phyloP scores from a whole-genome alignment of 176 grass and related monocot species.

The Urochloa ruziziensis region DNA sequence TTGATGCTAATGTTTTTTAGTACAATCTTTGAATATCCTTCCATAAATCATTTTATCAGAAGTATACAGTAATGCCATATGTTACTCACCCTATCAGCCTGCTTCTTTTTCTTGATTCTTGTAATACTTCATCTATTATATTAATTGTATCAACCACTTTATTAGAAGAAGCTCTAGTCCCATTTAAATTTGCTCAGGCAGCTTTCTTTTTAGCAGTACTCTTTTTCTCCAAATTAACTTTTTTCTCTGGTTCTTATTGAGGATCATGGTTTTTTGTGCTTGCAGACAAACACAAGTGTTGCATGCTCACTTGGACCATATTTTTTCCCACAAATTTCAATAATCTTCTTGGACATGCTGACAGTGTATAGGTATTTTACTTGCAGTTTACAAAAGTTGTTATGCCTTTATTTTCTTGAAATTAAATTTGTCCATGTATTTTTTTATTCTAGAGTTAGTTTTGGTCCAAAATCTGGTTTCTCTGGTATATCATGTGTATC shows the following conservation, averaged over 20 bases:
- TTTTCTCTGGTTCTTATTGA: not conserved
- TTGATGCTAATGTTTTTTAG: not conserved
- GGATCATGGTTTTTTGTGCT: conserved; percentile 14
- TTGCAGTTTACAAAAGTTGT: not conserved
- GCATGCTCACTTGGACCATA: conserved; percentile 82
- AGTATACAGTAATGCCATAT: not conserved
- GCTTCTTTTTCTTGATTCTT: not conserved
- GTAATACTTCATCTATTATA: not conserved
- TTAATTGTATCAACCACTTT: not conserved
- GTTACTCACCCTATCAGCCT: not conserved
- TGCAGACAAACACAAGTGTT: conserved; percentile 96
- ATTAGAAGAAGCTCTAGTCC: not conserved
- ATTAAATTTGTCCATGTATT: not conserved
- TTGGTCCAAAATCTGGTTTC: not conserved
- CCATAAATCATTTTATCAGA: not conserved
- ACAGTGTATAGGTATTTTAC: conserved; percentile 85
- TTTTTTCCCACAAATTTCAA: conserved; percentile 91
- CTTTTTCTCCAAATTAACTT: no score
- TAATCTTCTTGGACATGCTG: conserved; percentile 98
- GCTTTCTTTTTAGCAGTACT: not conserved
- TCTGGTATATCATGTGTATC: not conserved
- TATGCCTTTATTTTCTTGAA: not conserved
- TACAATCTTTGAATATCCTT: not conserved
- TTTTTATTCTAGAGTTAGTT: not conserved
- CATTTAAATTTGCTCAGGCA: not conserved